Evolutionary conservation across 2,329 filamentous ascomycete species (phyloP), one percentile per base, ranked within the genome.

Genomic region (Colletotrichum horii): DNA sequence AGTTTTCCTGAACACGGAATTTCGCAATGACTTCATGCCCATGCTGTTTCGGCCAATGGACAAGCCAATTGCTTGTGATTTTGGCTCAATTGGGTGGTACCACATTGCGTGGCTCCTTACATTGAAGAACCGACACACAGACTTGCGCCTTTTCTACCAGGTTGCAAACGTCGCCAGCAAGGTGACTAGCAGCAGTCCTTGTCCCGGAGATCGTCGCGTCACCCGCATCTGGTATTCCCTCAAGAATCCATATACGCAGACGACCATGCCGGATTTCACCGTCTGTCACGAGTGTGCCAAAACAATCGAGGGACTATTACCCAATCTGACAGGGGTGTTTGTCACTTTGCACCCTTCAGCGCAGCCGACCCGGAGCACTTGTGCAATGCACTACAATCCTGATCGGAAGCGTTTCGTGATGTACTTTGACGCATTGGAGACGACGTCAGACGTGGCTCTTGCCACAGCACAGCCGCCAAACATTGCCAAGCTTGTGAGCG

Each of bases 91-190:
- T 1, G 91, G 93, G 1, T 98, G 96, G 95, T 93, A 95, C 79
- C 92, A 95, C 32, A 92, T 98, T 52, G 96, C 96, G 1, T 98
- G 94, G 92, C 88, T 96, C 4, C 88, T 98, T 77, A 96, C 93
- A 3, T 86, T 94, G 68, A 95, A 96, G 83, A 91, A 95, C 78
- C 85, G 91, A 15, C 87, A 91, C 22, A 87, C 89, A 4, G 92
- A 95, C 78, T 85, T 97, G 55, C 90, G 91, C 15, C 85, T 97
- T 7, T 88, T 98, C 34, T 91, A 93, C 74, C 89, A 91, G 48
- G 88, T 98, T 38, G 92, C 93, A 7, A 89, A 90, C 12, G 89
- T 95, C 52, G 86, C 90, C 3, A 88, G 90, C 6, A 89, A 81
- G 16, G 69, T 76, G 12, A 73, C 72, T 12, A 43, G 66, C 22